phyloP scores from a whole-genome alignment of 768 basidiomycete species.

The Imleria badia region DNA sequence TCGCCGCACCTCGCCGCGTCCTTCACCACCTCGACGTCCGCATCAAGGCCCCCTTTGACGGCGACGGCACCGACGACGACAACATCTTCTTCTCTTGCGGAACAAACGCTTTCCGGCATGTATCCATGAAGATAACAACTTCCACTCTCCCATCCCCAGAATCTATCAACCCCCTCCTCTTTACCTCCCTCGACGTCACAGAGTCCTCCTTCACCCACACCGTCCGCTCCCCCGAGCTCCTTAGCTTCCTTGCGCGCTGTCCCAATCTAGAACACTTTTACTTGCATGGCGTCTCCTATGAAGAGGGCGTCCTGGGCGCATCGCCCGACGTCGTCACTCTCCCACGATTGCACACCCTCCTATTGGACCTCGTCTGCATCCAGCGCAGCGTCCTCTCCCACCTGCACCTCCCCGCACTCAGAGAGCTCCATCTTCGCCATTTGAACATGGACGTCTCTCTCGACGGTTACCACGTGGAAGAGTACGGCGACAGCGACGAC shows the following conservation, averaged over 20 bases:
- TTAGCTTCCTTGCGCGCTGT: constrained; percentile 60
- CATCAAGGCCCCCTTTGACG: constrained; percentile 25
- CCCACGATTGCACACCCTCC: constrained; percentile 57
- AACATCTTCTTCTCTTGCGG: constrained; percentile 29
- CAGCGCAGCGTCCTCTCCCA: constrained; percentile 65
- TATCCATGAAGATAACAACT: constrained; percentile 51
- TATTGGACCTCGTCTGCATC: constrained; percentile 58
- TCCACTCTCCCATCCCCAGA: constrained; percentile 48
- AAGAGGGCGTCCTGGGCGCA: constrained; percentile 33
- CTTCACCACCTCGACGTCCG: constrained; percentile 32
- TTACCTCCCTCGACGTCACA: constrained; percentile 56
- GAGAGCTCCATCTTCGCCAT: constrained; percentile 60
- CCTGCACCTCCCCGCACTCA: constrained; percentile 59
- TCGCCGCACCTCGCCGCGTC: constrained; percentile 15
- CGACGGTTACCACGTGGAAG: constrained; percentile 36
- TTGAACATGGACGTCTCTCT: constrained; percentile 60
- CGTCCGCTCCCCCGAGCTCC: constrained; percentile 48
- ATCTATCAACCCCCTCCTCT: constrained; percentile 47
- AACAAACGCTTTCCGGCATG: constrained; percentile 37
- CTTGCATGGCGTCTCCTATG: constrained; percentile 53
- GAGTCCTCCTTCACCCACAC: constrained; percentile 45
- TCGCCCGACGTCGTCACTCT: constrained; percentile 47
- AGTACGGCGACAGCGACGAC: constrained; percentile 72
- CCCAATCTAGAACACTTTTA: constrained; percentile 60
- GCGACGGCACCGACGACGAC: constrained; percentile 19